phyloP scores from a whole-genome alignment of 352 stramenopile species.

The Pythium aristosporum region DNA sequence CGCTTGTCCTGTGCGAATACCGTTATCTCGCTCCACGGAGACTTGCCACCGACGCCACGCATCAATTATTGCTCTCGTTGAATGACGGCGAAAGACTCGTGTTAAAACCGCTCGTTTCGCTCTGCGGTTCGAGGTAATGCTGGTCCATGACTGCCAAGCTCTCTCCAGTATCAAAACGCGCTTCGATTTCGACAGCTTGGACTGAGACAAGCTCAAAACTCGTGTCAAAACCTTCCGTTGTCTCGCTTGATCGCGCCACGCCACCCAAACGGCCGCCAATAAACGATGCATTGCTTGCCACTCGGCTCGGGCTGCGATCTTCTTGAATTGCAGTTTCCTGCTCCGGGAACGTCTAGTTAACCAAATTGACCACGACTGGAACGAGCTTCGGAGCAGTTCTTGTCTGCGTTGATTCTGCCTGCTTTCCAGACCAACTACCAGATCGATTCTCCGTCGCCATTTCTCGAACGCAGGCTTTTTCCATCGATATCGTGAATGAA shows the following conservation, averaged over 20 bases:
- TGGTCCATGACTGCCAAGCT: not conserved
- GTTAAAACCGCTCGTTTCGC: not conserved
- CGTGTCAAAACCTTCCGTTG: not conserved
- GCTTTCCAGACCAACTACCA: not conserved
- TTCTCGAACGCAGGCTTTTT: conserved; percentile 10
- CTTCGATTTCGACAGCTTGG: not conserved
- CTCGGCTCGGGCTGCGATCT: not conserved
- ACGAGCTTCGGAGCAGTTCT: conserved; percentile 6
- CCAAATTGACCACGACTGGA: not conserved
- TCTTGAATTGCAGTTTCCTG: not conserved
- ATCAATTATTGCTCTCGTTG: not conserved
- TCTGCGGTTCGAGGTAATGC: not conserved
- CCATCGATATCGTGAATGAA: conserved; percentile 3
- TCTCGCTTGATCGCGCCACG: not conserved
- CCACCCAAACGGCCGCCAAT: not conserved
- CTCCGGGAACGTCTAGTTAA: not conserved
- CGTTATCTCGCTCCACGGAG: not conserved
- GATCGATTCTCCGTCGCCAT: conserved; percentile 5
- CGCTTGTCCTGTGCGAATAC: not conserved
- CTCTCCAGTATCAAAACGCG: not conserved
- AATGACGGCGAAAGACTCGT: not conserved
- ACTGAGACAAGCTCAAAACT: not conserved
- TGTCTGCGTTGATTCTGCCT: not conserved
- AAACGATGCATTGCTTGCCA: not conserved
- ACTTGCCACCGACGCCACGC: not conserved